Evolutionary conservation across 2,329 filamentous ascomycete species (phyloP).

Genomic region (Whalleya microplaca): DNA sequence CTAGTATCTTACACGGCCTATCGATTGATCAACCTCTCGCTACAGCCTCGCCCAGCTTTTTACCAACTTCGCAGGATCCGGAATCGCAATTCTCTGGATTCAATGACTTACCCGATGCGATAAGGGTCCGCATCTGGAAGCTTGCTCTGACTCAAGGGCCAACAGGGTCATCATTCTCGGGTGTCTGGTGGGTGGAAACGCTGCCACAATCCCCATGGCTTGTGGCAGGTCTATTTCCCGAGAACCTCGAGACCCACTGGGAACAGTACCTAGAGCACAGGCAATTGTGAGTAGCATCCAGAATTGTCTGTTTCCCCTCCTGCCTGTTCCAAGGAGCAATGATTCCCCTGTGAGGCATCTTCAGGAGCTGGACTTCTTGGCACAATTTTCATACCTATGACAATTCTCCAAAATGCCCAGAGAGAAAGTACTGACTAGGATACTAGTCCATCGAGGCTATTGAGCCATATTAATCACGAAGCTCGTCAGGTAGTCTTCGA

Average conservation of each 20-base stretch:
- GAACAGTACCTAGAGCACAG: constrained; percentile 11
- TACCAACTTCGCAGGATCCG: background rate
- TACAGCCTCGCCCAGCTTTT: background rate
- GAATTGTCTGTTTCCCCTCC: background rate
- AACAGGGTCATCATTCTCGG: constrained; percentile 12
- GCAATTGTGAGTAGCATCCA: constrained; percentile 7
- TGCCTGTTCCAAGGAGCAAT: background rate
- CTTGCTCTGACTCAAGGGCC: constrained; percentile 13
- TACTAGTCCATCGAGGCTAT: constrained; percentile 4
- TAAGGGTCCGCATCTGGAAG: constrained; percentile 29
- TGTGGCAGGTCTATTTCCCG: constrained; percentile 19
- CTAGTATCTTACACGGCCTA: background rate
- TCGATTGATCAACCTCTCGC: background rate
- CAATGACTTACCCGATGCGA: constrained; percentile 13
- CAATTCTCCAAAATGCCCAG: no score
- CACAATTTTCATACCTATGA: no score
- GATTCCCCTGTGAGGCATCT: no score
- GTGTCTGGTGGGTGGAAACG: constrained; percentile 18
- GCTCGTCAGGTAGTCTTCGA: constrained; percentile 23
- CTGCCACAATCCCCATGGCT: constrained; percentile 17
- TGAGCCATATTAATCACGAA: constrained; percentile 26
- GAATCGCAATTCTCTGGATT: constrained; percentile 5
- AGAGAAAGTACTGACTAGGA: no score
- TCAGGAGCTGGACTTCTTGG: no score
- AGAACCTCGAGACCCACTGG: constrained; percentile 23